Evolutionary conservation across 495 filamentous ascomycete genomes (phyloP).

Genomic region (Aspergillus nidulans): DNA sequence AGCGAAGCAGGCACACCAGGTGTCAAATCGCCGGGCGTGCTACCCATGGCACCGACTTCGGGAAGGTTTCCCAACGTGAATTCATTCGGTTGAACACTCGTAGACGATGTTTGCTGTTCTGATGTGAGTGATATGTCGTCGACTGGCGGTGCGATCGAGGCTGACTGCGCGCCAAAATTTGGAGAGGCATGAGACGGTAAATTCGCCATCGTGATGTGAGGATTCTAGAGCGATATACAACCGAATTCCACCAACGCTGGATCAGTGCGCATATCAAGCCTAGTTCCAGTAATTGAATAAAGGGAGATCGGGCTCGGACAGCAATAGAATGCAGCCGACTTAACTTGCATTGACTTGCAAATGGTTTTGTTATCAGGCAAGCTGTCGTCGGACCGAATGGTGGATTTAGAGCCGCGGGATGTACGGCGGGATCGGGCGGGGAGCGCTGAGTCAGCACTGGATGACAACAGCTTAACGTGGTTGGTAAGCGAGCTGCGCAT

Average conservation of each 20-base stretch:
- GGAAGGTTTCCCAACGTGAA: conserved; percentile 15
- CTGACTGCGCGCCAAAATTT: conserved; percentile 41
- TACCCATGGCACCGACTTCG: conserved; percentile 20
- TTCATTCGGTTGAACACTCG: conserved; percentile 14
- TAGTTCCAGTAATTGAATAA: not conserved
- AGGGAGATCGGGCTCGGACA: not conserved
- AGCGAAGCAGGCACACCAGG: conserved; percentile 49
- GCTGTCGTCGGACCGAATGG: conserved; percentile 10
- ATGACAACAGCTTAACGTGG: conserved; percentile 7
- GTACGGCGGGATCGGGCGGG: conserved; percentile 16
- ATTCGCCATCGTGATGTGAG: conserved; percentile 39
- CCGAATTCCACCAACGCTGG: not conserved
- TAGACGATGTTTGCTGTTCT: conserved; percentile 6
- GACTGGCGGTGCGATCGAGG: conserved; percentile 24
- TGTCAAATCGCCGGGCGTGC: conserved; percentile 25
- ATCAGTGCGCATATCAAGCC: conserved; percentile 1
- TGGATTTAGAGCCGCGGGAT: conserved; percentile 17
- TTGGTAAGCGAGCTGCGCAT: not conserved
- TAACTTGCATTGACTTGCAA: not conserved
- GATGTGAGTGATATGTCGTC: conserved; percentile 23
- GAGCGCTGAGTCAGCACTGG: conserved; percentile 14
- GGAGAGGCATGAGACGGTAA: conserved; percentile 50
- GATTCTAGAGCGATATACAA: conserved; percentile 5
- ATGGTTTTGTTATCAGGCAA: not conserved
- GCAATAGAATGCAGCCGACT: not conserved